Evolutionary conservation across 2,329 filamentous ascomycete species (phyloP), one percentile per base, ranked within the genome.

Genomic region (Fusarium sp.): DNA sequence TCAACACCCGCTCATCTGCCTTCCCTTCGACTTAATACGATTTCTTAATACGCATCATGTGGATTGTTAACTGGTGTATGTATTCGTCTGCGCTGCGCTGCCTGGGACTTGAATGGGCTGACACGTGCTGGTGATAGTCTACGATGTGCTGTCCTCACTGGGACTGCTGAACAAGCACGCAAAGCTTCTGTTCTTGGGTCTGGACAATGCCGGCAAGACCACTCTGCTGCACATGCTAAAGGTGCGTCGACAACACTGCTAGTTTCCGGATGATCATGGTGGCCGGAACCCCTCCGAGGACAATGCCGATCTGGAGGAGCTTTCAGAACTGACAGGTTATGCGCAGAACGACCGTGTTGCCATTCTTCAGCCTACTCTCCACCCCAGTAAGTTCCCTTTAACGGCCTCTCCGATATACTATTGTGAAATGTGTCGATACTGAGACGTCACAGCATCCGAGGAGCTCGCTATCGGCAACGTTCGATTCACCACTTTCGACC

Each of bases 1-100:
- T 46, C 52, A 43, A 40, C 34, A 48, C 60, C 39, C 66, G 53
- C 65, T 52, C 63, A 62, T 61, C 60, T 37, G 18, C 60, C 57
- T 41, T 66, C 58, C 62, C 66, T 60, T 71, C 52, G 60, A 66
- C 31, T 52, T 74, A 73, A 68, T 71, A 70, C 53, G 27, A 58
- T 39, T 37, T 48, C 52, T 55, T 71, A 66, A 75, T 71, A 74
- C 73, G 72, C 83, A 87, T 78, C 71, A 97, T 97, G 94, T 97
- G 94, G 94, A 92, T 97, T 82, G 84, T 97, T 81, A 94, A 95
- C 89, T 97, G 94, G 94, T 97, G 94, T 97, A 94, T 80, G 90
- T 86, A 73, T 68, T 57, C 58, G 46, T 52, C 51, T 46, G 31
- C 59, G 16, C 63, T 56, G 54, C 60, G 50, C 37, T 43, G 44